Evolutionary conservation across 1,284 basidiomycete species (phyloP).

Genomic region (Pterula multifida): DNA sequence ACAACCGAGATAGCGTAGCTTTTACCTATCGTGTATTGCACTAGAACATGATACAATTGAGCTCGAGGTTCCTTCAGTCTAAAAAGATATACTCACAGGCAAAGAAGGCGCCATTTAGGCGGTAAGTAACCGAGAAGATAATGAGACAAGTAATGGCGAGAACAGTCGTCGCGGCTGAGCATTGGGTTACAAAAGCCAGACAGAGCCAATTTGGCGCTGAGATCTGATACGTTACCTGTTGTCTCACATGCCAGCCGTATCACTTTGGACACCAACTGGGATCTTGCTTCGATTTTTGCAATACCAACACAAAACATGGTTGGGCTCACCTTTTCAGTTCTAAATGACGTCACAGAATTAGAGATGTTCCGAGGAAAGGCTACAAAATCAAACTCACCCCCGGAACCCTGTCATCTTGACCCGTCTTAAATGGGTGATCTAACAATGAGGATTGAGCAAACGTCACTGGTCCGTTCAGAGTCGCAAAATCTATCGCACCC

Average conservation of each 20-base stretch:
- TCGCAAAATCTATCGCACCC: neutral
- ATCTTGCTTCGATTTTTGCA: too few relatives aligned
- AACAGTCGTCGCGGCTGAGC: neutral
- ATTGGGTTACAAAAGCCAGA: neutral
- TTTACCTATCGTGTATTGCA: neutral
- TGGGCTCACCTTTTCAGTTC: too few relatives aligned
- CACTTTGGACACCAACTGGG: neutral
- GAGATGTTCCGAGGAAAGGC: neutral
- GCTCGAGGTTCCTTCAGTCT: neutral
- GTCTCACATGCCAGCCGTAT: neutral
- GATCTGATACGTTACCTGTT: neutral
- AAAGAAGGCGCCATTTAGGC: neutral
- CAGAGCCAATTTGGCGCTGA: neutral
- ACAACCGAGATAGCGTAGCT: neutral
- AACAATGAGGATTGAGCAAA: neutral
- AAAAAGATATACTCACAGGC: neutral
- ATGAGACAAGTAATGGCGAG: neutral
- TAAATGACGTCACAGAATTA: neutral
- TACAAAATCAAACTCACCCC: neutral
- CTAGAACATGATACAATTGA: too few relatives aligned
- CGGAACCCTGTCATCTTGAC: neutral
- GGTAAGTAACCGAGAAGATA: neutral
- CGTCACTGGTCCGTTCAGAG: neutral
- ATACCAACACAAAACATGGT: too few relatives aligned
- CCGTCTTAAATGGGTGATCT: neutral